Conservation (phyloP, 2,329 filamentous ascomycete species). For the Colletotrichum acutatum region DNA sequence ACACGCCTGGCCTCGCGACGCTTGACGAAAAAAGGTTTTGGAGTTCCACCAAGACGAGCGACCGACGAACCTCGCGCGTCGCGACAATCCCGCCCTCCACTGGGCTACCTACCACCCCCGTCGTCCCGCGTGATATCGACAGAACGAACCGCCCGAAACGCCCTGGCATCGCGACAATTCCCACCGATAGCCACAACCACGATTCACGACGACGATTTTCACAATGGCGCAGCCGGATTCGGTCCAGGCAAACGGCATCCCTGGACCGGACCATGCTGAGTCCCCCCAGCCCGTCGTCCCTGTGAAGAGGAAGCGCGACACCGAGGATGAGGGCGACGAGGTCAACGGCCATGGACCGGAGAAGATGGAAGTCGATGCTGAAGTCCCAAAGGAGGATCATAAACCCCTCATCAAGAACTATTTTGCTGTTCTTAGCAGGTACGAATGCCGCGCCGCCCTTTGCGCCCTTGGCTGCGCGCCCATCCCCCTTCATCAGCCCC, state of each 20-base stretch:
- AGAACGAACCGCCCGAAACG: neutral
- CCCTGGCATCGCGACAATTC: conserved; percentile 18
- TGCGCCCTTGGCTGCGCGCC: conserved; percentile 17
- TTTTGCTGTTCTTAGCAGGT: conserved; percentile 52
- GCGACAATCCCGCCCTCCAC: conserved; percentile 37
- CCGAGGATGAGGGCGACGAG: conserved; percentile 55
- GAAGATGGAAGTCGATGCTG: conserved; percentile 42
- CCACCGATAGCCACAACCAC: conserved; percentile 1
- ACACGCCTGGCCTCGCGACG: conserved; percentile 44
- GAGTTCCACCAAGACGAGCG: conserved; percentile 50
- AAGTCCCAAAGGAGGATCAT: conserved; percentile 39
- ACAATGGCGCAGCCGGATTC: conserved; percentile 55
- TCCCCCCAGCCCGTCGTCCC: conserved; percentile 47
- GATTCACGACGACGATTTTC: conserved; percentile 25
- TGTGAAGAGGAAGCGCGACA: conserved; percentile 70
- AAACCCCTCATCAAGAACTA: conserved; percentile 52
- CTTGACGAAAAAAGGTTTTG: conserved; percentile 49
- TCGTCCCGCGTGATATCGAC: conserved; percentile 33
- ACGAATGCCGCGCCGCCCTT: conserved; percentile 36
- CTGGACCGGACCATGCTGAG: conserved; percentile 47
- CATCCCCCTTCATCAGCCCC: neutral
- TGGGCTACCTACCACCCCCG: conserved; percentile 34
- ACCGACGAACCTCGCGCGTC: conserved; percentile 38
- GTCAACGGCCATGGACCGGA: conserved; percentile 39
- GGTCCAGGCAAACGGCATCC: conserved; percentile 54